Evolutionary conservation across 164 flowering plant genomes (phyloP).

Genomic region (Magnolia sinica): DNA sequence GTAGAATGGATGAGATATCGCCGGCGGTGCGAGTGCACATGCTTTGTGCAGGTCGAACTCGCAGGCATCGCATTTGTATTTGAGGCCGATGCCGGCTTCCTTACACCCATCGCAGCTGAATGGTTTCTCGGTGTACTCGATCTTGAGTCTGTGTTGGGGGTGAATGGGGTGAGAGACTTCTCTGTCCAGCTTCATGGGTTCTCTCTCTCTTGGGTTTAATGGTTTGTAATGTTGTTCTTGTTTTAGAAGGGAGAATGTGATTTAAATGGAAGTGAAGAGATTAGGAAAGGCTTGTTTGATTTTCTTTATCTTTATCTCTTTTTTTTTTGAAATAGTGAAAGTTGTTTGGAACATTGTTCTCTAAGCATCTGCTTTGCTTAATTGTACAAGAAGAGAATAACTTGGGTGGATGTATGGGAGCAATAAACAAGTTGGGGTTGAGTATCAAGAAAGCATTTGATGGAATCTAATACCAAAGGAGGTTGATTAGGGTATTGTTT

Average conservation of each 20-base stretch:
- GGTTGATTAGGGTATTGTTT: not conserved
- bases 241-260: not conserved
- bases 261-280: constrained; percentile 15
- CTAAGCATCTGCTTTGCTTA: constrained; percentile 37
- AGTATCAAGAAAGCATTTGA: constrained; percentile 23
- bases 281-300: not conserved
- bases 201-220: not conserved
- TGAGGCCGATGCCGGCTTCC: constrained; percentile 60
- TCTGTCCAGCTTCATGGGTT: constrained; percentile 42
- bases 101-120: constrained; percentile 71
- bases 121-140: constrained; percentile 53
- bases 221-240: not conserved
- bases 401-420: constrained; percentile 4
- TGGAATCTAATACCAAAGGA: constrained; percentile 25
- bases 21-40: constrained; percentile 42
- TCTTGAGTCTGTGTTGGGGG: constrained; percentile 49
- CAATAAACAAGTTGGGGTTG: constrained; percentile 11
- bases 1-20: constrained; percentile 48
- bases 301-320: not conserved
- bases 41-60: constrained; percentile 55
- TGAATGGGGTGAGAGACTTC: constrained; percentile 50
- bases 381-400: constrained; percentile 27
- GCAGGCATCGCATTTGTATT: constrained; percentile 47
- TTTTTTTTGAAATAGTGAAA: constrained; percentile 11
- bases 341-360: constrained; percentile 7